Conservation (phyloP, 2,329 filamentous ascomycete species). For the Lecanosticta acicola region DNA sequence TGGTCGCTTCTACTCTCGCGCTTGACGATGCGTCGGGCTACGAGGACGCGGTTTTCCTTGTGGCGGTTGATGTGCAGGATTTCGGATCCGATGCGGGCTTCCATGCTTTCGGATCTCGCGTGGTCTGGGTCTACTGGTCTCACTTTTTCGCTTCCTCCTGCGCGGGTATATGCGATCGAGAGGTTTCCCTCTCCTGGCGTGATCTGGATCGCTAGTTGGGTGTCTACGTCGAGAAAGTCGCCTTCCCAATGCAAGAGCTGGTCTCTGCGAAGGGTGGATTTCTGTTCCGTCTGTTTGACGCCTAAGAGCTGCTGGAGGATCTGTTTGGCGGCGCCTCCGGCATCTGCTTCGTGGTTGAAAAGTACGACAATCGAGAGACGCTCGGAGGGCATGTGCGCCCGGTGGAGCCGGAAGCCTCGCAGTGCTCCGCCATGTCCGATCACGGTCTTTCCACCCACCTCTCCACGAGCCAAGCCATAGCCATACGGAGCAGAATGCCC, state of each 20-base stretch:
- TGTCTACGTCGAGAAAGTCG: conserved; percentile 36
- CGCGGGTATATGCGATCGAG: conserved; percentile 6
- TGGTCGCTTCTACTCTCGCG: not conserved
- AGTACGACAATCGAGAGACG: conserved; percentile 38
- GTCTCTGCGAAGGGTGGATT: conserved; percentile 1
- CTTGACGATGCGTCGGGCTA: conserved; percentile 5
- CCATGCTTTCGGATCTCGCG: conserved; percentile 25
- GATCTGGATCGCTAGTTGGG: conserved; percentile 32
- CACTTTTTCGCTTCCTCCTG: conserved; percentile 5
- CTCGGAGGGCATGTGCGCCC: conserved; percentile 34
- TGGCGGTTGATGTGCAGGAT: conserved; percentile 15
- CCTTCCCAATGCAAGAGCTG: conserved; percentile 32
- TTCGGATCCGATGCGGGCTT: conserved; percentile 31
- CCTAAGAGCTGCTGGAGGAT: conserved; percentile 30
- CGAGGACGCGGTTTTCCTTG: conserved; percentile 19
- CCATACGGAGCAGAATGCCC: conserved; percentile 36
- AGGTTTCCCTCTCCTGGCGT: conserved; percentile 20
- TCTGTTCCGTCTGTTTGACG: conserved; percentile 15
- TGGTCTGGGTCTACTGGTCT: conserved; percentile 6
- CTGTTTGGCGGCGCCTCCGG: conserved; percentile 25
- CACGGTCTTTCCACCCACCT: conserved; percentile 25
- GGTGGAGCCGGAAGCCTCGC: conserved; percentile 37
- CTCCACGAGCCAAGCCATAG: conserved; percentile 32
- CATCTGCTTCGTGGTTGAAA: conserved; percentile 37
- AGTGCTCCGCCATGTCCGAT: conserved; percentile 41